A percentile compares a stretch with the other conserved stretches of the same genome.
phyloP scores from a whole-genome alignment of 495 filamentous ascomycete genomes.

The Xylaria telfairii region DNA sequence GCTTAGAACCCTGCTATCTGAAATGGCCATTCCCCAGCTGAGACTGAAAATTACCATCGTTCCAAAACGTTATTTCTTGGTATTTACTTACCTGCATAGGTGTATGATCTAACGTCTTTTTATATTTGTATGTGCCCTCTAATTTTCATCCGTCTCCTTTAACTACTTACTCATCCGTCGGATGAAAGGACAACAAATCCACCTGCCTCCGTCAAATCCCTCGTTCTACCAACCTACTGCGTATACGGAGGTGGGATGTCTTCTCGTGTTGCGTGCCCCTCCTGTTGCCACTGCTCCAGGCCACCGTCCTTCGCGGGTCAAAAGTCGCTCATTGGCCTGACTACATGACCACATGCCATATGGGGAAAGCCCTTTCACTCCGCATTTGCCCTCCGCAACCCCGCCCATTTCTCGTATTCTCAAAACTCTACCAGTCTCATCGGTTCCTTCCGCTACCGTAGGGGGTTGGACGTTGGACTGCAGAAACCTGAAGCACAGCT shows the following conservation, averaged over 20 bases:
- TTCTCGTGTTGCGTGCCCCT: slow-evolving; percentile 14
- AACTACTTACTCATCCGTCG: neutral
- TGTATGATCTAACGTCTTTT: too few relatives aligned
- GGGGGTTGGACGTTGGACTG: neutral
- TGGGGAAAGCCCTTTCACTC: slow-evolving; percentile 22
- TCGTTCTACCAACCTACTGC: too few relatives aligned
- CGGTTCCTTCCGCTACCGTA: neutral
- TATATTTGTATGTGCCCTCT: too few relatives aligned
- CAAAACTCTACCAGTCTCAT: neutral
- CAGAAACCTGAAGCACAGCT: slow-evolving; percentile 10
- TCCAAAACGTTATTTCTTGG: neutral
- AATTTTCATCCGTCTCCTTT: neutral
- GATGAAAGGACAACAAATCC: neutral
- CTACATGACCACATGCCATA: slow-evolving; percentile 21
- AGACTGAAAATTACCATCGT: neutral
- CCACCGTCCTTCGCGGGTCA: neutral
- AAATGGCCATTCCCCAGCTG: neutral
- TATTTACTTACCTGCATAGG: too few relatives aligned
- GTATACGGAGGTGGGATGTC: neutral
- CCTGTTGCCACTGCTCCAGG: slow-evolving; percentile 6
- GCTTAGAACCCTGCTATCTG: neutral
- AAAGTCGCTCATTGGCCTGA: slow-evolving; percentile 3
- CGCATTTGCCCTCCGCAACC: slow-evolving; percentile 23
- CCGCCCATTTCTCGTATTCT: slow-evolving; percentile 26
- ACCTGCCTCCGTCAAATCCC: neutral